These are phyloP conservation scores for Termitomyces sp. DNA, from an alignment of 768 basidiomycete genomes.

Conservation along the genomic window DNA sequence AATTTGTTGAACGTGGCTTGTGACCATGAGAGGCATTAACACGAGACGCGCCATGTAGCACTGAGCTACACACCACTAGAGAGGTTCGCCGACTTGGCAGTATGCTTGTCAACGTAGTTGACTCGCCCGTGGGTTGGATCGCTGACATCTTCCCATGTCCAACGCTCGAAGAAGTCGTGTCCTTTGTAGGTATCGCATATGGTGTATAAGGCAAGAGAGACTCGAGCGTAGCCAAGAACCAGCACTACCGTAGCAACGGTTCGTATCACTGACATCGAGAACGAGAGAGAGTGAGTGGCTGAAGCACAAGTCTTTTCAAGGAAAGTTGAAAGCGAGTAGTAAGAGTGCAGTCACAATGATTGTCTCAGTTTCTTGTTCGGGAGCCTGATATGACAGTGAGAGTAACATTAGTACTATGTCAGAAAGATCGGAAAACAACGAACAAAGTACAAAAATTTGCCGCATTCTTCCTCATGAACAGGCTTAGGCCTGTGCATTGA, in stretches of 20 bases:
- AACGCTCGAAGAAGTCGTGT: conserved; percentile 39
- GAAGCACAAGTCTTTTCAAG: neutral
- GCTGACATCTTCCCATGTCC: conserved; percentile 44
- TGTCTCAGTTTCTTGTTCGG: neutral
- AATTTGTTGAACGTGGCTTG: conserved; percentile 41
- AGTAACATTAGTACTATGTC: too few species aligned
- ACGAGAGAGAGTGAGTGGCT: neutral
- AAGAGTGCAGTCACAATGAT: too few species aligned
- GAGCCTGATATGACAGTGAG: too few species aligned
- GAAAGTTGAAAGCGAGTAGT: neutral
- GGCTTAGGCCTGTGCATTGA: too few species aligned
- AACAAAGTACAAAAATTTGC: too few species aligned
- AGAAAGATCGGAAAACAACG: too few species aligned
- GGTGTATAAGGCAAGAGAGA: conserved; percentile 4
- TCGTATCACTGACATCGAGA: conserved; percentile 1
- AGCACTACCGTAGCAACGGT: neutral
- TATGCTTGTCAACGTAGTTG: conserved; percentile 47
- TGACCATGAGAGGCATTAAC: neutral
- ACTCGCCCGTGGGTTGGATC: conserved; percentile 70
- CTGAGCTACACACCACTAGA: conserved; percentile 36
- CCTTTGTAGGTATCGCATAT: conserved; percentile 12
- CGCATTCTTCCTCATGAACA: too few species aligned
- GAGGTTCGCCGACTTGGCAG: conserved; percentile 40
- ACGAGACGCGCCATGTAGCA: neutral
- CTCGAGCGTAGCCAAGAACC: neutral